Percentiles rank a stretch among this genome's conserved stretches.
Conservation (phyloP, 495 filamentous ascomycete species). For the Friedmanniomyces simplex region DNA sequence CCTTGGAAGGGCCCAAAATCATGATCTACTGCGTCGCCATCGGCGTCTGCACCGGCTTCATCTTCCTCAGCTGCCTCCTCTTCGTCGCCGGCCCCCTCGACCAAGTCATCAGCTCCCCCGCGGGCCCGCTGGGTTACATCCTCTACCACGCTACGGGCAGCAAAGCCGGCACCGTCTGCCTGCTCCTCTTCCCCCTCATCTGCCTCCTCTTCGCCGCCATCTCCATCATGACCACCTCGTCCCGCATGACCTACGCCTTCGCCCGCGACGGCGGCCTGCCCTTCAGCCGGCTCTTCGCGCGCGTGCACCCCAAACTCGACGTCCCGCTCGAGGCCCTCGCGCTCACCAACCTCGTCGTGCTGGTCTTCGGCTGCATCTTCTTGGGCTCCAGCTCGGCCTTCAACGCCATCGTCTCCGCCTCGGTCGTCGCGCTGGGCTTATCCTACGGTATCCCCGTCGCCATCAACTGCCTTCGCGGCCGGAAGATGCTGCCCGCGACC, state of each 20-base stretch:
- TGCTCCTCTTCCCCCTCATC: conserved; percentile 63
- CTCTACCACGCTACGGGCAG: conserved; percentile 58
- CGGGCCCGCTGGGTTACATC: conserved; percentile 60
- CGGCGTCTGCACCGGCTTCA: conserved; percentile 54
- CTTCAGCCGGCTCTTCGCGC: conserved; percentile 51
- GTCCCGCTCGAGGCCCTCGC: conserved; percentile 61
- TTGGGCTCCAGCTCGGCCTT: conserved; percentile 59
- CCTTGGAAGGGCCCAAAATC: conserved; percentile 55
- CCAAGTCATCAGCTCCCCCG: conserved; percentile 48
- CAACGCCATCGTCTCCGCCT: conserved; percentile 60
- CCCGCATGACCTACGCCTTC: conserved; percentile 72
- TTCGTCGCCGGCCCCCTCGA: conserved; percentile 52
- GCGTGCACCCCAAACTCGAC: conserved; percentile 51
- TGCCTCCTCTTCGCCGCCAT: conserved; percentile 63
- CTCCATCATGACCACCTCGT: conserved; percentile 65
- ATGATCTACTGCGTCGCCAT: conserved; percentile 65
- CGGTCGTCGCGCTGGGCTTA: conserved; percentile 59
- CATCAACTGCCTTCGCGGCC: conserved; percentile 55
- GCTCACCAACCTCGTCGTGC: conserved; percentile 51
- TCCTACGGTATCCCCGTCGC: conserved; percentile 63
- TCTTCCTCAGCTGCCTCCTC: conserved; percentile 56
- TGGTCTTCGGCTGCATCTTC: conserved; percentile 64
- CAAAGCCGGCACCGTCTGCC: conserved; percentile 54
- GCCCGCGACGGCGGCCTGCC: conserved; percentile 61
- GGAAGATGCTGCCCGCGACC: conserved; percentile 50